Conservation (phyloP, 1,139 yeast genomes). For the Lodderomyces oxycetoniae region DNA sequence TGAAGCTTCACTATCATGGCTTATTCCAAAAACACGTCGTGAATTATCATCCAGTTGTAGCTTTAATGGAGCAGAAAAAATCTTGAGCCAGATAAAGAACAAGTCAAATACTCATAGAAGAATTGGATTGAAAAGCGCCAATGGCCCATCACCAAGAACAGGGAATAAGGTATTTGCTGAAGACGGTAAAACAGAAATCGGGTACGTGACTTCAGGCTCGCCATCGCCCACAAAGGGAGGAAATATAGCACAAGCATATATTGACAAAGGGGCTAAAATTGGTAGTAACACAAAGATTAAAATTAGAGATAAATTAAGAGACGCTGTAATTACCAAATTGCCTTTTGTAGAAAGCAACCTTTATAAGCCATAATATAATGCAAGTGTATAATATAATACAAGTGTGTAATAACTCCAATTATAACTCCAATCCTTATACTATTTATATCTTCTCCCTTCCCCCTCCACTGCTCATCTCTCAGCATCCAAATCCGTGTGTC, state of each 20-base stretch:
- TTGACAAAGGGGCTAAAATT: slow-evolving; percentile 68
- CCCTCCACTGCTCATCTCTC: no score
- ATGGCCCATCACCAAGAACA: slow-evolving; percentile 92
- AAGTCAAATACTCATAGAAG: slow-evolving; percentile 60
- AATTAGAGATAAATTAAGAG: slow-evolving; percentile 78
- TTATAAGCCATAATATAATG: slow-evolving; percentile 12
- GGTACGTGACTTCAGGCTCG: slow-evolving; percentile 83
- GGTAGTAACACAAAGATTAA: slow-evolving; percentile 75
- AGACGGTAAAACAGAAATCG: slow-evolving; percentile 51
- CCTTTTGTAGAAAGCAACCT: slow-evolving; percentile 61
- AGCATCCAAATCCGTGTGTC: no score
- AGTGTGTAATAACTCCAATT: no score
- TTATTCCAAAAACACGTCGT: slow-evolving; percentile 78
- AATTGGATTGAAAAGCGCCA: slow-evolving; percentile 64
- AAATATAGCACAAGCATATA: slow-evolving; percentile 89
- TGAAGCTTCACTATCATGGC: slow-evolving; percentile 86
- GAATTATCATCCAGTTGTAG: slow-evolving; percentile 25
- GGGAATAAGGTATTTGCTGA: slow-evolving; percentile 62
- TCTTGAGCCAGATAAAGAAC: slow-evolving; percentile 65
- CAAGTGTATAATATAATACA: no score
- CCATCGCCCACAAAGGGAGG: slow-evolving; percentile 84
- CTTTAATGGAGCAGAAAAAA: slow-evolving; percentile 75
- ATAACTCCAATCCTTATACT: no score
- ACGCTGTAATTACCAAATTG: slow-evolving; percentile 69
- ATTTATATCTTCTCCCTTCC: no score